A percentile compares a stretch with the other conserved stretches of the same genome.
These are phyloP conservation scores for Nyssa sinensis DNA, from an alignment of 148 eudicot genomes.

Conservation along the genomic window DNA sequence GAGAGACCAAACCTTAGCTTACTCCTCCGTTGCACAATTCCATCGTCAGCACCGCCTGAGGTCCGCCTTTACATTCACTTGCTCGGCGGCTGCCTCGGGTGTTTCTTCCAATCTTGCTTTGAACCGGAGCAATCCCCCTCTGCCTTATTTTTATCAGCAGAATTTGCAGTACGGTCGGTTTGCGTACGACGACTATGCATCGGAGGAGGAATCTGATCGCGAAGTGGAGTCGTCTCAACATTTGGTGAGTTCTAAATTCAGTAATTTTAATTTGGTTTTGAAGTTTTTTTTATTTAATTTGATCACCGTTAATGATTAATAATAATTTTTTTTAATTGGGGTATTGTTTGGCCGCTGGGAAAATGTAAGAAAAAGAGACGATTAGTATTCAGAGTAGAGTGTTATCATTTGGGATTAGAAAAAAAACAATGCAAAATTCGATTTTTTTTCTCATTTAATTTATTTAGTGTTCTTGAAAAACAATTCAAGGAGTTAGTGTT, in stretches of 20 bases:
- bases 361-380: neutral
- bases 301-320: neutral
- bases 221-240: constrained; percentile 35
- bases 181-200: constrained; percentile 58
- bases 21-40: neutral
- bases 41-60: neutral
- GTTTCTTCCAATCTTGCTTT: constrained; percentile 17
- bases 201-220: constrained; percentile 60
- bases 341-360: neutral
- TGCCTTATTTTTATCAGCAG: constrained; percentile 31
- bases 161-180: constrained; percentile 46
- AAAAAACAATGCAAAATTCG: too few species aligned
- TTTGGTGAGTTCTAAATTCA: constrained; percentile 32
- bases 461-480: too few species aligned
- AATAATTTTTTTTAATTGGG: neutral
- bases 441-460: too few species aligned
- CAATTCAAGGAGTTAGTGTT: neutral
- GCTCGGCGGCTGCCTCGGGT: constrained; percentile 16
- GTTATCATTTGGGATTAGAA: neutral
- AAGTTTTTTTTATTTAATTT: neutral
- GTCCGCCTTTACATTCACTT: constrained; percentile 4
- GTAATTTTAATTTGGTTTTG: neutral
- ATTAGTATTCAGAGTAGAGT: neutral
- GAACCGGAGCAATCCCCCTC: constrained; percentile 16
- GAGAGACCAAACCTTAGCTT: neutral